Base-by-base conservation (phyloP, 176 grass and related monocot species). In the Pontederia crassipes region DNA sequence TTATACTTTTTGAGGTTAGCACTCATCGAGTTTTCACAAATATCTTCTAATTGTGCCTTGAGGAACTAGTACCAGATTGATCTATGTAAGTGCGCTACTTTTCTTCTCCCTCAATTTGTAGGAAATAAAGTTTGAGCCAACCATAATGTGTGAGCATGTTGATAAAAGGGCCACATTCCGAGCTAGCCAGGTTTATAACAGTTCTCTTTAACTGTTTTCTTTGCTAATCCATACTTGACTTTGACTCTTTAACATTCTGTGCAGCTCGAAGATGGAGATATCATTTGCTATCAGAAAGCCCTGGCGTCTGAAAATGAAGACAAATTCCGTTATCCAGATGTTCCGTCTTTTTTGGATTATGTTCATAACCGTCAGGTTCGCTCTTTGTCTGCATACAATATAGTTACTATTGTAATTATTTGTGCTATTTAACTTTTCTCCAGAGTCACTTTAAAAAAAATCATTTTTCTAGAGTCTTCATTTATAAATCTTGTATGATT, bases 51-150 rank as follows among this genome's bases (percentile, higher is more conserved):
- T 13, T 59, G 10, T 59, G 57, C 28, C 32, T 40, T 2, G 32
- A 40, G 32, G 32, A 40, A 40, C 32, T 40, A 7, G 6, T 40
- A 7, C 1, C 32, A 40, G 32, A 40, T 8, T 51, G 50, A 5
- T 65, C 62, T 48, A 27, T 50, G 47, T 9, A 47, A 55, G n/a
- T 53, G 2, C 66, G 88, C 24, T 77, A 63, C 78, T 48, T 1
- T 54, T 27, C 64, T 79, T 67, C 54, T 52, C 51, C 76, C 55
- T 46, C 55, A 75, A 58, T 67, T 5, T 77, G 11, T 64, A 98
- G 94, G 94, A 93, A 93, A 98, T 98, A 66, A 98, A 98, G 65
- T 98, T 98, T 5, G 93, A 98, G 49, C 87, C 94, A 68, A 88
- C 61, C 81, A 87, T 98, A 24, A 98, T 98, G 94, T 98, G 94